A percentile compares a stretch with the other conserved stretches of the same genome.
Evolutionary conservation across 768 basidiomycete genomes (phyloP).

Genomic region (Saitozyma podzolica): DNA sequence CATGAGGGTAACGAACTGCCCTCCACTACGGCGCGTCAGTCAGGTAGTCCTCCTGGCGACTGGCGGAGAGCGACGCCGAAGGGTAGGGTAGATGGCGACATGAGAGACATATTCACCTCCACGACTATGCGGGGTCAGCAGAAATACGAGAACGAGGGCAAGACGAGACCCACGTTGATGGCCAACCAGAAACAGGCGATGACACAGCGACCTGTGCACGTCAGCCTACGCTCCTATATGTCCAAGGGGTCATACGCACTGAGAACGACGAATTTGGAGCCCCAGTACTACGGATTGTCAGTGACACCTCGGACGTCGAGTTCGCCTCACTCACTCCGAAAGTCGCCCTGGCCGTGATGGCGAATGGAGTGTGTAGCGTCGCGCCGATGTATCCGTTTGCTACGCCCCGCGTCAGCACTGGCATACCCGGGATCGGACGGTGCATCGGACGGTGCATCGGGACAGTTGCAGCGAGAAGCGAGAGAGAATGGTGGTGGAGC

Average conservation of each 20-base stretch:
- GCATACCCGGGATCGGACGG: too few relatives aligned
- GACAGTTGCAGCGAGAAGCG: not conserved
- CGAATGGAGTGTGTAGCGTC: slow-evolving; percentile 36
- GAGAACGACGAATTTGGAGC: slow-evolving; percentile 41
- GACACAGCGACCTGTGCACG: slow-evolving; percentile 23
- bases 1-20: slow-evolving; percentile 23
- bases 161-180: slow-evolving; percentile 15
- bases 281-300: slow-evolving; percentile 19
- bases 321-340: slow-evolving; percentile 19
- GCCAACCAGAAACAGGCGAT: slow-evolving; percentile 26
- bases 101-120: not conserved
- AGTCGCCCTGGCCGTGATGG: slow-evolving; percentile 33
- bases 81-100: too few relatives aligned
- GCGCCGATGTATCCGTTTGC: slow-evolving; percentile 44
- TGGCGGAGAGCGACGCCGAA: too few relatives aligned
- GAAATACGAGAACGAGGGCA: not conserved
- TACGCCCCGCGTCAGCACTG: not conserved
- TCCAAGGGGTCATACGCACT: not conserved
- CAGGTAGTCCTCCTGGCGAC: too few relatives aligned
- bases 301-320: too few relatives aligned
- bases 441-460: too few relatives aligned
- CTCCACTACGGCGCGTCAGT: slow-evolving; percentile 16
- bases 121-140: not conserved
- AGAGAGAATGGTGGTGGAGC: not conserved
- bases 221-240: too few relatives aligned